phyloP scores from a whole-genome alignment of 768 basidiomycete species.

The Exsudoporus frostii region DNA sequence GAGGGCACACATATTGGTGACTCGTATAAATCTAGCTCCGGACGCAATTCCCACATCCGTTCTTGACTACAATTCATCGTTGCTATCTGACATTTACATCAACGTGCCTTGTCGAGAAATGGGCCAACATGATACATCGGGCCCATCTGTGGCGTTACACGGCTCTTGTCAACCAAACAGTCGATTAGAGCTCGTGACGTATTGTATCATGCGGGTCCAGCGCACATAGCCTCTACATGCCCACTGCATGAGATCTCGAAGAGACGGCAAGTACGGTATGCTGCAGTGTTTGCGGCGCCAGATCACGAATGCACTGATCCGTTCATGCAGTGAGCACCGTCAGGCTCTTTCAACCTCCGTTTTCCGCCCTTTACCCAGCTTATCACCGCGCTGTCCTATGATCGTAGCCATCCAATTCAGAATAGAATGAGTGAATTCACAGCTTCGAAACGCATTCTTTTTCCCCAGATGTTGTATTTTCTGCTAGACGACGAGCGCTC shows the following conservation, averaged over 20 bases:
- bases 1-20: too few species aligned
- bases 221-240: neutral
- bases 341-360: neutral
- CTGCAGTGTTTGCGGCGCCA: neutral
- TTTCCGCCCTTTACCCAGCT: neutral
- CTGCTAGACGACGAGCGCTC: neutral
- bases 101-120: neutral
- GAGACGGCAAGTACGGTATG: neutral
- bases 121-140: neutral
- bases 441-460: neutral
- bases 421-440: conserved; percentile 7
- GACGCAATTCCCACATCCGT: neutral
- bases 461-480: neutral
- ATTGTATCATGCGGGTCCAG: neutral
- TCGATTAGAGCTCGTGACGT: neutral
- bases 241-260: neutral
- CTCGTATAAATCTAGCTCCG: neutral
- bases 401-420: conserved; percentile 3
- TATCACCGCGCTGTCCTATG: neutral
- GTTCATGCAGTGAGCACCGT: neutral
- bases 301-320: neutral
- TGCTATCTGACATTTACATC: neutral
- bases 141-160: neutral
- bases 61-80: neutral
- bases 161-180: neutral